Percentiles rank a stretch among this genome's conserved stretches.
Conservation (phyloP, 106 monocot species). For the Acanthochlamys bracteata region DNA sequence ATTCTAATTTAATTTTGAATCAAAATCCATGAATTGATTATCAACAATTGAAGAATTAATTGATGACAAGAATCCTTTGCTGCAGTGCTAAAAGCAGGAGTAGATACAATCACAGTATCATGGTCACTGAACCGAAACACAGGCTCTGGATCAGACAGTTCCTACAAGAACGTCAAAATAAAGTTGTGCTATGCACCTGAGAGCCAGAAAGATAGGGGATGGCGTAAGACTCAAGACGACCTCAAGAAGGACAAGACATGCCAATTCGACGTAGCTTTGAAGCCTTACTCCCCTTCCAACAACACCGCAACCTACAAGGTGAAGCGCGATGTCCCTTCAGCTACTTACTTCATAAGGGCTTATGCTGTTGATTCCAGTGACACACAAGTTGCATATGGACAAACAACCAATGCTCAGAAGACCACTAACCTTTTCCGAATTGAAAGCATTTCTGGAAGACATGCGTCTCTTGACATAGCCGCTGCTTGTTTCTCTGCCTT, state of each 20-base stretch:
- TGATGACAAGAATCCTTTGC: not conserved
- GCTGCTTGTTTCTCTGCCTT: conserved; percentile 47
- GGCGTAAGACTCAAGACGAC: conserved; percentile 61
- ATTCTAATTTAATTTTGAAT: not conserved
- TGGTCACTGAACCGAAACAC: conserved; percentile 44
- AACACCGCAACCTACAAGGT: conserved; percentile 18
- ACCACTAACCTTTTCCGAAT: conserved; percentile 25
- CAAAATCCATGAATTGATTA: not conserved
- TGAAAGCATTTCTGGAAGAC: conserved; percentile 20
- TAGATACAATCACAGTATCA: conserved; percentile 44
- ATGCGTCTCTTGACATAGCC: conserved; percentile 30
- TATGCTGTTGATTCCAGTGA: conserved; percentile 33
- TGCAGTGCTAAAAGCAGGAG: conserved; percentile 63
- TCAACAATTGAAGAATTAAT: not conserved
- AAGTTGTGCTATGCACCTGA: conserved; percentile 68
- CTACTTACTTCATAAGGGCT: conserved; percentile 52
- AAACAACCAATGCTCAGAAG: conserved; percentile 29
- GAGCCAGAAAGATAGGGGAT: conserved; percentile 74
- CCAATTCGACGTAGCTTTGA: conserved; percentile 41
- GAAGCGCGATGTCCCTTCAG: conserved; percentile 28
- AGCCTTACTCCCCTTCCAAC: conserved; percentile 13
- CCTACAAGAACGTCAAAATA: conserved; percentile 59
- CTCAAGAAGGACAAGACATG: conserved; percentile 84
- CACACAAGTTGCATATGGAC: conserved; percentile 31
- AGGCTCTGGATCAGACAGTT: conserved; percentile 10